Conservation (phyloP, 2,329 filamentous ascomycete species). For the Coniochaeta sp. region DNA sequence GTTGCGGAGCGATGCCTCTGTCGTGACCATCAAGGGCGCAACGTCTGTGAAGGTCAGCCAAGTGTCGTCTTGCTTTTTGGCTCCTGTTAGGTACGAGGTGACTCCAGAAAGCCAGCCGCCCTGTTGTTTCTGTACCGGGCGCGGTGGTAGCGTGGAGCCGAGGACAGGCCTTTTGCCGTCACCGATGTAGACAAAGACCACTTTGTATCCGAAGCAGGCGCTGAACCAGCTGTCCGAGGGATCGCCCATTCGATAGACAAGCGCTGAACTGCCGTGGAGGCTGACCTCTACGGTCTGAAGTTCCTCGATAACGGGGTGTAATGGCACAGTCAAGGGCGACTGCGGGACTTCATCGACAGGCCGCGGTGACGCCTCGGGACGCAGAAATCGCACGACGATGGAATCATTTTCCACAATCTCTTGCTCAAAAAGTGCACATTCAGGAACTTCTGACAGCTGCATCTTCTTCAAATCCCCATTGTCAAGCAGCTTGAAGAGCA, state of each 20-base stretch:
- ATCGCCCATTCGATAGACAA: conserved; percentile 56
- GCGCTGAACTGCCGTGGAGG: conserved; percentile 52
- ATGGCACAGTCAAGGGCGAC: conserved; percentile 46
- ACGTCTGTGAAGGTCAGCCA: conserved; percentile 67
- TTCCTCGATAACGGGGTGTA: conserved; percentile 40
- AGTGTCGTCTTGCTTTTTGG: conserved; percentile 16
- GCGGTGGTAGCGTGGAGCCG: conserved; percentile 44
- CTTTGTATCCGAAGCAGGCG: conserved; percentile 54
- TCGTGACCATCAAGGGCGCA: conserved; percentile 68
- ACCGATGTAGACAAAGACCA: conserved; percentile 59
- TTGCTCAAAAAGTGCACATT: conserved; percentile 59
- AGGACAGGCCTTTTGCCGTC: conserved; percentile 52
- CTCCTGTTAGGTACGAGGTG: conserved; percentile 17
- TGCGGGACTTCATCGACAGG: conserved; percentile 29
- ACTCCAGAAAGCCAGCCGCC: conserved; percentile 27
- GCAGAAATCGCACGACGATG: conserved; percentile 36
- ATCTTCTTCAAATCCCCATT: conserved; percentile 44
- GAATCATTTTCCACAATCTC: conserved; percentile 31
- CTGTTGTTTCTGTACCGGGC: conserved; percentile 10
- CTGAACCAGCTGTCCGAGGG: conserved; percentile 61
- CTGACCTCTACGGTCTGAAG: conserved; percentile 44
- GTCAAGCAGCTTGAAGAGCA: conserved; percentile 50
- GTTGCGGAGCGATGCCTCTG: conserved; percentile 60
- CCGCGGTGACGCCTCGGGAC: conserved; percentile 16
- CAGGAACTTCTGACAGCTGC: conserved; percentile 49